Conservation (phyloP, 192 early-diverging fungal genomes). For the Powellomyces hirtus region DNA sequence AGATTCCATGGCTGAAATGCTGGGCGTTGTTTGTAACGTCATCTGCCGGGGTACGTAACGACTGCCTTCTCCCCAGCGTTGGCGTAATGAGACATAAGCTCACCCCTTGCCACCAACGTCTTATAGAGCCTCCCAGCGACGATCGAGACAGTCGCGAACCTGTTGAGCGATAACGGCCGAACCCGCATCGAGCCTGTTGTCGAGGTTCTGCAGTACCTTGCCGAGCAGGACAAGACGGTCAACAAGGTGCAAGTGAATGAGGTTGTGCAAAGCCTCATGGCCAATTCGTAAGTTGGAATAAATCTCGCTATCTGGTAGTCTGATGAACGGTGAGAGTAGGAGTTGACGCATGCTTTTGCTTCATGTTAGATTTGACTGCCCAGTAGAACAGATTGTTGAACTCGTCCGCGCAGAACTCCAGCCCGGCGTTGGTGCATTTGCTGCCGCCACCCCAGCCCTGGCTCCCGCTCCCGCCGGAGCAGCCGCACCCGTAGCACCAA, state of each 20-base stretch:
- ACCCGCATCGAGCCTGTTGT: conserved; percentile 20
- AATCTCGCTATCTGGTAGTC: background rate
- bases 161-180: conserved; percentile 36
- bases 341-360: background rate
- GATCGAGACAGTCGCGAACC: conserved; percentile 23
- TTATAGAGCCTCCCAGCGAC: conserved; percentile 39
- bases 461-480: background rate
- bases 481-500: background rate
- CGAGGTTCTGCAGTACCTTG: conserved; percentile 34
- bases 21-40: conserved; percentile 46
- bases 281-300: background rate
- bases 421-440: background rate
- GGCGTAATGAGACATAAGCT: background rate
- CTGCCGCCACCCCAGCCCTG: background rate
- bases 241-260: conserved; percentile 11
- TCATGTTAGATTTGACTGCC: background rate
- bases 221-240: conserved; percentile 25
- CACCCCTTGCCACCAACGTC: background rate
- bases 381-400: background rate
- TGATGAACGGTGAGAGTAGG: background rate
- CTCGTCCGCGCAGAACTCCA: background rate
- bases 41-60: conserved; percentile 31
- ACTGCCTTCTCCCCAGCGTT: background rate
- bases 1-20: conserved; percentile 45
- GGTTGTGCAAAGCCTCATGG: conserved; percentile 11